Percentiles rank a stretch among this genome's conserved stretches.
Evolutionary conservation across 371 early-diverging fungal species (phyloP).

Genomic region (Lichtheimia ramosa): DNA sequence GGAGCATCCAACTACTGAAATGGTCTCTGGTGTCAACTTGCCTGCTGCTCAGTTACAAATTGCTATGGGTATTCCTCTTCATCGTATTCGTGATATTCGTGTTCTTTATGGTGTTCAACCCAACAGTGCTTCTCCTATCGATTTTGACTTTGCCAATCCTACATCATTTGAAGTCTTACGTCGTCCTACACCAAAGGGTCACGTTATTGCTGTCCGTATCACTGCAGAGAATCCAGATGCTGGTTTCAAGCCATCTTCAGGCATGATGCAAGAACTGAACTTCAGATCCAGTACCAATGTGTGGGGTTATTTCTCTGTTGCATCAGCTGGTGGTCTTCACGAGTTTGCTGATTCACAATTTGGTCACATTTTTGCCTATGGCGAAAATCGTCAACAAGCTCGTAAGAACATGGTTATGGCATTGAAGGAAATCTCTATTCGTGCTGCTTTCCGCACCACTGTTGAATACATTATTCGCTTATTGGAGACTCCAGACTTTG

Average conservation of each 20-base stretch:
- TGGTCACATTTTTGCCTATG: constrained; percentile 98
- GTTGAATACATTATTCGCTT: constrained; percentile 96
- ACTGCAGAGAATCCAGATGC: constrained; percentile 99
- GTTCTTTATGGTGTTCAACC: constrained; percentile 89
- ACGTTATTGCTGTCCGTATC: constrained; percentile 98
- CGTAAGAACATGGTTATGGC: constrained; percentile 97
- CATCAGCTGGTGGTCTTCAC: constrained; percentile 93
- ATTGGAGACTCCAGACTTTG: constrained; percentile 88
- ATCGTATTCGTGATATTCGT: constrained; percentile 93
- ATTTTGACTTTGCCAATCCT: constrained; percentile 87
- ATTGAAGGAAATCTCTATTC: constrained; percentile 96
- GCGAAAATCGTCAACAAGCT: constrained; percentile 90
- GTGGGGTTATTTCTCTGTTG: constrained; percentile 98
- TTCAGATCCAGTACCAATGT: constrained; percentile 93
- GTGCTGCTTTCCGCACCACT: constrained; percentile 98
- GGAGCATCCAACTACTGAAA: constrained; percentile 99
- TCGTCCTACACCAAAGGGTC: constrained; percentile 93
- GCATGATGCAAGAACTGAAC: constrained; percentile 94
- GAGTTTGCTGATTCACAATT: constrained; percentile 99
- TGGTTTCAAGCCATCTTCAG: constrained; percentile 96
- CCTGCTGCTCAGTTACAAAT: constrained; percentile 98
- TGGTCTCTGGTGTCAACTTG: constrained; percentile 97
- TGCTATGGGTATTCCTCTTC: constrained; percentile 97
- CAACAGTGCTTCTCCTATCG: constrained; percentile 83
- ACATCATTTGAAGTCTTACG: constrained; percentile 79